phyloP scores from a whole-genome alignment of 345 rosid species.

The Populus deltoides region DNA sequence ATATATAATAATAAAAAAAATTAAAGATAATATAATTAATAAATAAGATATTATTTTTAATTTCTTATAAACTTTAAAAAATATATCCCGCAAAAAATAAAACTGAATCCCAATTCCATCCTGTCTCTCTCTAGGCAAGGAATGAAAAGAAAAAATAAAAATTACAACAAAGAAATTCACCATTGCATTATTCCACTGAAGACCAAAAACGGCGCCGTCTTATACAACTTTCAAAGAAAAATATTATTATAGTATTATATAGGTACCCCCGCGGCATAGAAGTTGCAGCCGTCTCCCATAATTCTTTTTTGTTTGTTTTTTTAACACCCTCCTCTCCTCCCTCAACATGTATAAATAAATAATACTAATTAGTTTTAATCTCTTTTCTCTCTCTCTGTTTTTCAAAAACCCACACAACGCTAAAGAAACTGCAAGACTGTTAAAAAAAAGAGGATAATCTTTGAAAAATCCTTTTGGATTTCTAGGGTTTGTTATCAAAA shows the following conservation, averaged over 20 bases:
- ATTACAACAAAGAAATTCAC: not conserved
- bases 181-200: not conserved
- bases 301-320: not conserved
- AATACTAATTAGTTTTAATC: not conserved
- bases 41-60: too few relatives aligned
- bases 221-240: not conserved
- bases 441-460: not conserved
- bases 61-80: too few relatives aligned
- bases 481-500: conserved; percentile 18
- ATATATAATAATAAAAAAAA: too few relatives aligned
- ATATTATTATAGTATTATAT: too few relatives aligned
- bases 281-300: conserved; percentile 12
- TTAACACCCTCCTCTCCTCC: not conserved
- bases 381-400: not conserved
- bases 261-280: conserved; percentile 12
- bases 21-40: too few relatives aligned
- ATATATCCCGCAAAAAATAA: too few relatives aligned
- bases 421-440: not conserved
- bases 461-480: not conserved
- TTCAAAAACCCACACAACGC: not conserved
- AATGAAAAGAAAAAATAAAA: too few relatives aligned
- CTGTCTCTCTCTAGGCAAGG: too few relatives aligned
- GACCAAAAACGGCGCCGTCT: not conserved
- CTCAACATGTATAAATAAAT: not conserved
- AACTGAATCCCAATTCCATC: too few relatives aligned